Evolutionary conservation across 495 filamentous ascomycete species (phyloP).

Genomic region (Platismatia glauca): DNA sequence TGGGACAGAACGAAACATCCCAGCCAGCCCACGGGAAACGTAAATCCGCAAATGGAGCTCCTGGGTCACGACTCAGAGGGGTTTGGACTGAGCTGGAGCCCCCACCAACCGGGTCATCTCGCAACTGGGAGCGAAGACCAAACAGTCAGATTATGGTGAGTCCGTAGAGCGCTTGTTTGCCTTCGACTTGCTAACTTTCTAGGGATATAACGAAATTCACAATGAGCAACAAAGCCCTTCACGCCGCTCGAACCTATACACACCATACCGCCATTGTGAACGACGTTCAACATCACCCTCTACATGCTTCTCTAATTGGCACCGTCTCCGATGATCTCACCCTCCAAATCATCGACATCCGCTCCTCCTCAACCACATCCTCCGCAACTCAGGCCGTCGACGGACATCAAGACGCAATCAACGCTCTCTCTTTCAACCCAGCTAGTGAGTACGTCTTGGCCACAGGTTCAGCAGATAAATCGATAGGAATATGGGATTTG

Average conservation of each 20-base stretch:
- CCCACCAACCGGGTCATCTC: slow-evolving; percentile 70
- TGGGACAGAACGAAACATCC: slow-evolving; percentile 95
- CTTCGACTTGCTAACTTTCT: slow-evolving; percentile 13
- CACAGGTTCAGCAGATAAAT: slow-evolving; percentile 89
- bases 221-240: slow-evolving; percentile 59
- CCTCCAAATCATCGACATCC: slow-evolving; percentile 81
- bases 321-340: slow-evolving; percentile 93
- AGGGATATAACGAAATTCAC: slow-evolving; percentile 73
- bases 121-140: slow-evolving; percentile 84
- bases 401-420: slow-evolving; percentile 83
- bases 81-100: slow-evolving; percentile 92
- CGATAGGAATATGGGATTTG: slow-evolving; percentile 91
- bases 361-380: slow-evolving; percentile 51
- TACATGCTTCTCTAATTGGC: slow-evolving; percentile 72
- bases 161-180: neutral
- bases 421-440: slow-evolving; percentile 88
- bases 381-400: slow-evolving; percentile 54
- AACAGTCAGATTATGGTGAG: slow-evolving; percentile 81
- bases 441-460: slow-evolving; percentile 77
- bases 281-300: slow-evolving; percentile 88
- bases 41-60: slow-evolving; percentile 75
- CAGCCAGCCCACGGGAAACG: slow-evolving; percentile 56
- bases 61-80: slow-evolving; percentile 82
- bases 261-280: slow-evolving; percentile 90
- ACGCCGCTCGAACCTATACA: slow-evolving; percentile 64